Conservation (phyloP, 2,329 filamentous ascomycete species). For the Fusarium sp. region DNA sequence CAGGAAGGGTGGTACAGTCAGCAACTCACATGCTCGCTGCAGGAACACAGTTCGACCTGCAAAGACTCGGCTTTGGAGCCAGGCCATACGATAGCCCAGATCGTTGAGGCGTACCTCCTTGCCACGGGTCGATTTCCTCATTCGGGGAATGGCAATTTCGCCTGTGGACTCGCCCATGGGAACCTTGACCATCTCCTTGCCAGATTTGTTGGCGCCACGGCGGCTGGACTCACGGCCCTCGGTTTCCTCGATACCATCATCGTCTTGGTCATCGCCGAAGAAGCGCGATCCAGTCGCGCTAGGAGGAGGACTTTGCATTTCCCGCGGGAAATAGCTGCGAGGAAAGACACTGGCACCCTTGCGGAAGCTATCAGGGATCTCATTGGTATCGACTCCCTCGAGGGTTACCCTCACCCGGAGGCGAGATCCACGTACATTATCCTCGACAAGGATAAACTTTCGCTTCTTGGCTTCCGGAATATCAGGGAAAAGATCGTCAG, state of each 20-base stretch:
- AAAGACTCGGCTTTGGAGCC: constrained; percentile 94
- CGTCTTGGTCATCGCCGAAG: constrained; percentile 73
- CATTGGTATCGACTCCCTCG: constrained; percentile 92
- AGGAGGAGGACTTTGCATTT: constrained; percentile 89
- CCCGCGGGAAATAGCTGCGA: constrained; percentile 89
- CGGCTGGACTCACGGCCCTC: constrained; percentile 59
- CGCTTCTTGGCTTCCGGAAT: constrained; percentile 90
- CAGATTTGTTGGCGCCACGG: constrained; percentile 48
- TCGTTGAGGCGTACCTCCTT: constrained; percentile 95
- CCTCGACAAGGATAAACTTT: constrained; percentile 97
- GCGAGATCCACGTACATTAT: constrained; percentile 81
- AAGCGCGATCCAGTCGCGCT: constrained; percentile 79
- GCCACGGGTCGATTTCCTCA: constrained; percentile 74
- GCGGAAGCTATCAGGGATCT: constrained; percentile 95
- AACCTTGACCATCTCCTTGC: constrained; percentile 65
- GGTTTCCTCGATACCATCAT: constrained; percentile 65
- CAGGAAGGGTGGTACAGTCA: not conserved
- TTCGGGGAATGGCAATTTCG: constrained; percentile 79
- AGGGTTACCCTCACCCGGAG: constrained; percentile 92
- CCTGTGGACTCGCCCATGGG: constrained; percentile 75
- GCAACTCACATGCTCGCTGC: constrained; percentile 85
- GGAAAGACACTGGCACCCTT: constrained; percentile 91
- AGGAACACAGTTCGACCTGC: constrained; percentile 86
- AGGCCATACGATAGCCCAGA: constrained; percentile 93
- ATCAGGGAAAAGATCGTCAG: constrained; percentile 83